Evolutionary conservation across 768 basidiomycete species (phyloP), one percentile per base, ranked within the genome.

Genomic region (Tephrocybe sp.): DNA sequence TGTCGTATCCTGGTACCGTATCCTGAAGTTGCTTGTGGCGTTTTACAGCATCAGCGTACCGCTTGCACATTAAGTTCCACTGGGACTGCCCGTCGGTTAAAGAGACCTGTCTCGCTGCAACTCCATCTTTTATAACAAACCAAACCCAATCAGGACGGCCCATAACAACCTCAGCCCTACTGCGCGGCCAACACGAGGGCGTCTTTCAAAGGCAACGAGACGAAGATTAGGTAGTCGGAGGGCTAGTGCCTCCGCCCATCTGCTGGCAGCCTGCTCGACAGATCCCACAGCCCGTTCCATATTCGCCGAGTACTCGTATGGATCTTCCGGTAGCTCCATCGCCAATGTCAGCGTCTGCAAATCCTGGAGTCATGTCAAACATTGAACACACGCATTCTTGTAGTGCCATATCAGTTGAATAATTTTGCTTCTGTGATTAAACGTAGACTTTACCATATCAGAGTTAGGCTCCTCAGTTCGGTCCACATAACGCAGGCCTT

Each of bases 291-390:
- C 36, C 11, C 56, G 48, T 3, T 44, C n/a, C 6, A 30, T 39
- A 40, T 33, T 38, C 15, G 24, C 30, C 9, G 52, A 46, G 36
- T 57, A 53, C 23, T 51, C 44, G 32, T 57, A 53, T 2, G 51
- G 30, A 23, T 57, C 48, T 26, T 57, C 52, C 24, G 46, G 48
- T 38, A 54, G 56, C 37, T 57, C 48, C 45, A 57, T 43, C 14
- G 56, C 56, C 17, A 57, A 18, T 41, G 50, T 53, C 23, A 57
- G 24, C n/a, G 45, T 48, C n/a, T 21, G 38, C 26, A 57, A 43
- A 21, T 30, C 23, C 32, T 37, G 32, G 11, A 57, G 41, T 14
- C 10, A 28, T 8, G 56, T 28, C n/a, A 54, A 48, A 25, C 48
- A 42, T 4, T 30, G 32, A 18, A 54, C 40, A 34, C 49, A 57